These are phyloP conservation scores for Exserohilum turcica DNA, from an alignment of 2,329 filamentous ascomycete genomes.

Conservation along the genomic window DNA sequence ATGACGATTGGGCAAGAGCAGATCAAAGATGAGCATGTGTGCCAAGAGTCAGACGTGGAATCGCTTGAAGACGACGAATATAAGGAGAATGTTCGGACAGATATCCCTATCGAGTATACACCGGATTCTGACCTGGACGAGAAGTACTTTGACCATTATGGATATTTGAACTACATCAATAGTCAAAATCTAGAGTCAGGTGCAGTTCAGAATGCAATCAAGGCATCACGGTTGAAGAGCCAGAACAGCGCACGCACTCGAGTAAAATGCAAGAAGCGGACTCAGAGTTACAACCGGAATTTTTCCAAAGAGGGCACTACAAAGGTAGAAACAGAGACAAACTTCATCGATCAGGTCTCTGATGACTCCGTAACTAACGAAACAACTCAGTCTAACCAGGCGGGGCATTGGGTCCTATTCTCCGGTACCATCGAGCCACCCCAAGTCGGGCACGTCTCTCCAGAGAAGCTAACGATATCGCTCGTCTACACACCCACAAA, in stretches of 20 bases:
- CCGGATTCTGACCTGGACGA: background rate
- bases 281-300: no score
- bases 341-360: background rate
- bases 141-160: constrained; percentile 10
- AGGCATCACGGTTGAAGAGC: background rate
- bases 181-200: background rate
- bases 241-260: background rate
- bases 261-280: no score
- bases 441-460: background rate
- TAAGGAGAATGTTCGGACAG: no score
- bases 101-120: no score
- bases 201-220: background rate
- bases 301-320: no score
- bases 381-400: background rate
- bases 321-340: background rate
- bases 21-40: no score
- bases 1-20: no score
- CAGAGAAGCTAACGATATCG: background rate
- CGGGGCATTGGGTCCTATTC: constrained; percentile 3
- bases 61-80: no score
- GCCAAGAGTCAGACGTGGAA: no score
- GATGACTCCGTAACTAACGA: background rate
- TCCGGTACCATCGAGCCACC: constrained; percentile 1
- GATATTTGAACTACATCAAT: constrained; percentile 4
- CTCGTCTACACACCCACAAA: background rate